Base-by-base conservation (phyloP, 306 rosid species). In the Boehmeria nivea region DNA sequence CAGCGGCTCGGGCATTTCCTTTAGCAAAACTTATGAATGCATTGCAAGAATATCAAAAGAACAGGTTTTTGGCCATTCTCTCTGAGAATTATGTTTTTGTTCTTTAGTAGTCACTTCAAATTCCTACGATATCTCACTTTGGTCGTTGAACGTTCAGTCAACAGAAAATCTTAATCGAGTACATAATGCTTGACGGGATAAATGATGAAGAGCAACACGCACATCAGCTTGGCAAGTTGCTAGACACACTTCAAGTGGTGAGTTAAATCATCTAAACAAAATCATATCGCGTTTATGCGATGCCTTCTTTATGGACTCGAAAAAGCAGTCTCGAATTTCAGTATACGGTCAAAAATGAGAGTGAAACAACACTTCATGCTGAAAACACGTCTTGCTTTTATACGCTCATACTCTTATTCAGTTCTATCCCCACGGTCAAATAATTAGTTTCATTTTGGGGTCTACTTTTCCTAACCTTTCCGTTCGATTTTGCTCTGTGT, bases 1-100 rank as follows among this genome's bases (percentile, higher is more conserved):
- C 98, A 52, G 96, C 98, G 38, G 96, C 98, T 58, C 85, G 98
- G 56, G 98, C 96, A 46, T 91, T 87, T 76, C 95, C 98, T 62
- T 63, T 91, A 72, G 79, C 69, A 61, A 91, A 91, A 56, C 95
- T 91, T 46, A 87, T 91, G 98, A 69, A 77, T 71, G 36, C 96
- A 34, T 78, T 91, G 67, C 84, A 76, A 71, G 81, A 82, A 43
- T 91, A 91, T 78, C 98, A 91, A 67, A 76, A 66, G 54, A 82
- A 72, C 48, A 91, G 85, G 96, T 76, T 51, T 46, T 14, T 31
- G 36, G 36, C 36, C 9, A 31, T 31, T 6, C 5, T 31, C 36
- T 31, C 36, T 0, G 36, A 31, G 9, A 31, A 31, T 31, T 31
- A 10, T 31, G 36, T 6, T 31, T 6, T 31, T n/a, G n/a, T n/a